Evolutionary conservation across 2,329 filamentous ascomycete genomes (phyloP).

Genomic region (Trichoderma polysporum): DNA sequence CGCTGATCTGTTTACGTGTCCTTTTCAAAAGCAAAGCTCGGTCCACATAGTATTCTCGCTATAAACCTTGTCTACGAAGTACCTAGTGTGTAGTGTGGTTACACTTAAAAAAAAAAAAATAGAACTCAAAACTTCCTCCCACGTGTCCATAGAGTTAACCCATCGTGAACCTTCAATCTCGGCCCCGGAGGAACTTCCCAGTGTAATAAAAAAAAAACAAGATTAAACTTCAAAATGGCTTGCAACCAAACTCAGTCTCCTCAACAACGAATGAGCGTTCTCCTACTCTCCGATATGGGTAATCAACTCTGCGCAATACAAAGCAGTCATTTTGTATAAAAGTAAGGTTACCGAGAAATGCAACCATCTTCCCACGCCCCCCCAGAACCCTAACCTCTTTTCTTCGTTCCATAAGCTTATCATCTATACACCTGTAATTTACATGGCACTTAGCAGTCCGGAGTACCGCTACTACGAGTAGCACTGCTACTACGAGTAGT

Average conservation of each 20-base stretch:
- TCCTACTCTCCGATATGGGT: too few species aligned
- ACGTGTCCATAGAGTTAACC: background rate
- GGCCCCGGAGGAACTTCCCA: background rate
- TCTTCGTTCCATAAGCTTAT: background rate
- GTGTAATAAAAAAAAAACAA: background rate
- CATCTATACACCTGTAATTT: too few species aligned
- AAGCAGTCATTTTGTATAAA: background rate
- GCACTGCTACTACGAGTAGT: background rate
- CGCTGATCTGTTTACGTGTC: background rate
- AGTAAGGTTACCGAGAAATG: background rate
- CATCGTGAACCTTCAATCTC: background rate
- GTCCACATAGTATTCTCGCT: too few species aligned
- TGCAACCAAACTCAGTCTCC: too few species aligned
- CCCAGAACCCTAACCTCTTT: background rate
- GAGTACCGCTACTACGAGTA: background rate
- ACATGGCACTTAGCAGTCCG: background rate
- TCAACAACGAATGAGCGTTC: too few species aligned
- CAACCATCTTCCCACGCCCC: too few species aligned
- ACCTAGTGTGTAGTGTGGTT: background rate
- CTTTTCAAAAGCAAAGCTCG: background rate
- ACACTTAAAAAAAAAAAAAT: background rate
- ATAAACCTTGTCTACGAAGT: too few species aligned
- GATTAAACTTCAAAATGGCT: background rate
- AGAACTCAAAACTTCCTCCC: background rate
- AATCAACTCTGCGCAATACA: background rate